Base-by-base conservation (phyloP, 169 alveolate genomes). In the Perkinsus marinus region DNA sequence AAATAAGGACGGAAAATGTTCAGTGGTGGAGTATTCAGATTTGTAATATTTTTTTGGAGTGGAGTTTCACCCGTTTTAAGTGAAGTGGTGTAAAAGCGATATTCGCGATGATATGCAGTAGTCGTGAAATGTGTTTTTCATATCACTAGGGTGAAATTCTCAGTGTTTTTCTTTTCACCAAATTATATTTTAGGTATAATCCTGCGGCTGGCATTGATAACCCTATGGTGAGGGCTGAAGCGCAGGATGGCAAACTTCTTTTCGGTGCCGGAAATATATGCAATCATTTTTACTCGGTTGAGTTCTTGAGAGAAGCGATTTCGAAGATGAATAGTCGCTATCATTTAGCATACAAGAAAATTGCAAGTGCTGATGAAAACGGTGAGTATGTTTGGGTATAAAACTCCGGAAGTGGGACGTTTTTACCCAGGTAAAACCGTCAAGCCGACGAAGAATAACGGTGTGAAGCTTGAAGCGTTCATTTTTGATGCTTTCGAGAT, bases 11-110 rank as follows among this genome's bases (percentile, higher is more conserved):
- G 94, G 92, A 34, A 95, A 93, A 41, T 41, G 43, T 39, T 93
- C 93, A 39, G 90, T 95, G 17, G 92, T 95, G n/a, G 96, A 95
- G 79, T 95, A 95, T 90, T 39, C 94, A 2, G 96, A 95, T 46
- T 90, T 95, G 79, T 57, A 57, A 57, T 57, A 57, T 2, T 41
- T 10, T 2, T 19, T 57, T 57, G 34, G 26, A n/a, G n/a, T n/a
- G n/a, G n/a, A n/a, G n/a, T n/a, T n/a, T n/a, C n/a, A n/a, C n/a
- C n/a, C n/a, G n/a, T n/a, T n/a, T n/a, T n/a, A n/a, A n/a, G n/a
- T n/a, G n/a, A n/a, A n/a, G n/a, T n/a, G n/a, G n/a, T n/a, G n/a
- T n/a, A n/a, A n/a, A n/a, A n/a, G n/a, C n/a, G n/a, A n/a, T n/a
- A n/a, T n/a, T n/a, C n/a, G n/a, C n/a, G n/a, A n/a, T n/a, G n/a